Evolutionary conservation across 768 basidiomycete genomes (phyloP), one percentile per base, ranked within the genome.

Genomic region (Russula earlei): DNA sequence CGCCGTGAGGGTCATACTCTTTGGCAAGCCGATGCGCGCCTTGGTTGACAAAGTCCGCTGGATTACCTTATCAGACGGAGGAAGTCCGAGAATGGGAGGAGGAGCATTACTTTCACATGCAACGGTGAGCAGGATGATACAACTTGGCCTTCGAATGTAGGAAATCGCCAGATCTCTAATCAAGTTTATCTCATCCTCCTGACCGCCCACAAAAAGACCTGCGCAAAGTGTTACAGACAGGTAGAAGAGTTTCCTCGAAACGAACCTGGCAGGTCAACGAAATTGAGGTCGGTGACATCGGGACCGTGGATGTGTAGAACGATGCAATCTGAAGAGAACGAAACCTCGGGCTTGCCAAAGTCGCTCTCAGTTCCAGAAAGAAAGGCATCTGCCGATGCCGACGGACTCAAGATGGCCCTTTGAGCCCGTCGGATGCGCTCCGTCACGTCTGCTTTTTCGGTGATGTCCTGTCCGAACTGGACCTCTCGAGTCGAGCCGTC

Each of bases 21-120:
- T 81, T 81, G 0, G 84, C 80, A 0, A 90, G 69, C n/a, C 76
- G 70, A 58, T 84, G 81, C 0, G 87, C 87, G 0, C 84, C 84
- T 65, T 90, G 87, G 42, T 87, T 91, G 62, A 88, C 83, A 29
- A 85, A 85, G 60, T 90, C 86, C 54, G 85, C 88, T 90, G 46
- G 36, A 33, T 42, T 22, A 5, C 2, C 19, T n/a, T 38, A 49
- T 25, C 14, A 40, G 41, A 45, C 15, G 22, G 34, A 24, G n/a
- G 25, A 19, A 0, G 5, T 20, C 14, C 2, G 24, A 17, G 19
- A 12, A 34, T 36, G n/a, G 17, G 24, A 4, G 12, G 1, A 5
- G 43, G 15, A 62, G n/a, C 77, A 52, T n/a, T 52, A 84, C 83
- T 83, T 67, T 85, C 82, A 61, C 83, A 84, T 0, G 85, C 76